Evolutionary conservation across 257 asterid genomes (phyloP).

Genomic region (Nicotiana benthamiana): DNA sequence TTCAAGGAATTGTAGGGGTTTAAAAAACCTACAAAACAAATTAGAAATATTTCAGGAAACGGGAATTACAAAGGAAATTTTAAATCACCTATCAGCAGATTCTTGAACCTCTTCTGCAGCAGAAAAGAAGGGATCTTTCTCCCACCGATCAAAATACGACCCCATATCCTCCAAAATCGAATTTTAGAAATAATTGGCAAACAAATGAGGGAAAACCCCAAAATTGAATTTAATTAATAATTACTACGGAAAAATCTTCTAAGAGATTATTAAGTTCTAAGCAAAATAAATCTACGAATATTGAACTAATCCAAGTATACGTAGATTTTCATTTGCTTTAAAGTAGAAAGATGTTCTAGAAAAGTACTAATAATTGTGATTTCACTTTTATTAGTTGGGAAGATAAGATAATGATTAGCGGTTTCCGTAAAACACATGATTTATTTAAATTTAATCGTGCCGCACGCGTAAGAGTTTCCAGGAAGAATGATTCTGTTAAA

Average conservation of each 20-base stretch:
- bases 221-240: background rate
- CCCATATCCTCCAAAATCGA: constrained; percentile 31
- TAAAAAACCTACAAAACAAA: background rate
- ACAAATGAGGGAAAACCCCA: background rate
- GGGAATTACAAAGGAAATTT: no score
- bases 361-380: background rate
- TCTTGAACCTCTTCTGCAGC: constrained; percentile 97
- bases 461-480: background rate
- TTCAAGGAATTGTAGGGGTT: background rate
- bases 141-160: constrained; percentile 82
- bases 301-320: background rate
- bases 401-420: background rate
- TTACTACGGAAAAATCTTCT: background rate
- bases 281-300: background rate
- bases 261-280: background rate
- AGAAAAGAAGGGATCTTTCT: constrained; percentile 83
- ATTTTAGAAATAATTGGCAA: background rate
- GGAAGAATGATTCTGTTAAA: background rate
- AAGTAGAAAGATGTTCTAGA: background rate
- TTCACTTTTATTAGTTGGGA: background rate
- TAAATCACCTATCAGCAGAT: constrained; percentile 76
- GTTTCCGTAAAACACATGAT: background rate
- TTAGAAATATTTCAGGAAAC: background rate
- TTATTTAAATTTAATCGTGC: background rate
- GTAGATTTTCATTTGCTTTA: background rate